Evolutionary conservation across 169 alveolate genomes (phyloP).

Genomic region (Cryptosporidium parvum): DNA sequence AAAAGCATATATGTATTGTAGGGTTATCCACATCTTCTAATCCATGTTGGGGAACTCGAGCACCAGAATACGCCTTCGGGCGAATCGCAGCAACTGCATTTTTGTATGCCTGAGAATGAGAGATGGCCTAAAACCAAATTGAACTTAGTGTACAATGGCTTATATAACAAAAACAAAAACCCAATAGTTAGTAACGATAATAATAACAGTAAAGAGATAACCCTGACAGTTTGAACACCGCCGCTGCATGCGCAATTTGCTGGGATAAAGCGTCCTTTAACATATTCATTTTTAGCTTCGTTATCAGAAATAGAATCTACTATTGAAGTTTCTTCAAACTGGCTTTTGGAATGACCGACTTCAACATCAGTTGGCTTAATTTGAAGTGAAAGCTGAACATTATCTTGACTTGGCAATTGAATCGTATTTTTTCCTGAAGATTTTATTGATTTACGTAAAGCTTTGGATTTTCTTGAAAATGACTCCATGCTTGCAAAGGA

Average conservation of each 20-base stretch:
- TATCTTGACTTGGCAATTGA: neutral
- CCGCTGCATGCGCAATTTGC: constrained; percentile 62
- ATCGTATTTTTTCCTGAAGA: neutral
- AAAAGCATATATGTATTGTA: neutral
- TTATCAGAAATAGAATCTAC: neutral
- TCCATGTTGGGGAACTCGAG: constrained; percentile 69
- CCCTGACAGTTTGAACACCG: constrained; percentile 55
- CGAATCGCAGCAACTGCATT: constrained; percentile 60
- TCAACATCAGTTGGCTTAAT: constrained; percentile 26
- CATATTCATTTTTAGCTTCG: neutral
- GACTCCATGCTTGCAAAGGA: constrained; percentile 67
- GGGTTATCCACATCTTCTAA: constrained; percentile 23
- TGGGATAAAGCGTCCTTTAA: constrained; percentile 33
- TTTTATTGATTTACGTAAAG: neutral
- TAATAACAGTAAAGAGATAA: constrained; percentile 35
- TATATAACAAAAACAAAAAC: constrained; percentile 49
- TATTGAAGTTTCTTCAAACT: neutral
- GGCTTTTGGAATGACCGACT: neutral
- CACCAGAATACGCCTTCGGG: constrained; percentile 72
- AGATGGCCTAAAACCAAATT: constrained; percentile 52
- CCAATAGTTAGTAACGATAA: constrained; percentile 44
- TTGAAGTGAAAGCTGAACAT: neutral
- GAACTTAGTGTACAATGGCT: constrained; percentile 53
- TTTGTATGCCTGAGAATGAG: constrained; percentile 63
- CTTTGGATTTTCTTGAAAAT: constrained; percentile 5